Evolutionary conservation across 2,329 filamentous ascomycete species (phyloP), one percentile per base, ranked within the genome.

Genomic region (Fusarium lyarnte): DNA sequence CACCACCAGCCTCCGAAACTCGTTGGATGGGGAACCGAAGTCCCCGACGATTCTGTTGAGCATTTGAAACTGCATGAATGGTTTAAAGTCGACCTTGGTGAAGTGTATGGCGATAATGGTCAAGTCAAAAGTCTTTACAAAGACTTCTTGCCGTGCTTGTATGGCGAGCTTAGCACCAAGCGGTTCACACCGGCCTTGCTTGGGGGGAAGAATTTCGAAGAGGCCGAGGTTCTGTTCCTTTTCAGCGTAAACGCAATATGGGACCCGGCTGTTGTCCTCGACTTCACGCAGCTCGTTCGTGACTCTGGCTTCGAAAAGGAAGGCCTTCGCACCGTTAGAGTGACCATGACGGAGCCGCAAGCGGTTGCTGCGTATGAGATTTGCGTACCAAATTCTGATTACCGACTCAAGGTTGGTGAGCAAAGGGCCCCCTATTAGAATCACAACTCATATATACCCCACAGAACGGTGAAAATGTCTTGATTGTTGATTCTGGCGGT

Each of bases 171-270:
- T 0, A 19, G n/a, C 11, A 16, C 8, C 29, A 19, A 23, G 16
- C 29, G 10, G n/a, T 19, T 51, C 3, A 19, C n/a, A 0, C 29
- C 46, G 23, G 21, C 29, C 16, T 23, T 23, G 5, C 29, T 19
- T 1, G 14, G n/a, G 7, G 29, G n/a, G 0, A 25, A 51, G 3
- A 3, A 4, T 5, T 35, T 51, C 8, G 6, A 47, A 33, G 16
- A 35, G 31, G 5, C 16, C 16, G 6, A 33, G 29, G 6, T 35
- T 2, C 16, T 23, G 8, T 35, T 35, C 16, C n/a, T 35, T 17
- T 51, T 25, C 16, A 51, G n/a, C 23, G 29, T 23, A 7, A 29
- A 29, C 33, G 16, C 29, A 12, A 13, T 10, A n/a, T 46, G 43
- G 43, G 43, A 16, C 27, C 43, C 43, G 12, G 25, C 25, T 21